Base-by-base conservation (phyloP, 345 rosid genomes). In the Arabidopsis suecica region DNA sequence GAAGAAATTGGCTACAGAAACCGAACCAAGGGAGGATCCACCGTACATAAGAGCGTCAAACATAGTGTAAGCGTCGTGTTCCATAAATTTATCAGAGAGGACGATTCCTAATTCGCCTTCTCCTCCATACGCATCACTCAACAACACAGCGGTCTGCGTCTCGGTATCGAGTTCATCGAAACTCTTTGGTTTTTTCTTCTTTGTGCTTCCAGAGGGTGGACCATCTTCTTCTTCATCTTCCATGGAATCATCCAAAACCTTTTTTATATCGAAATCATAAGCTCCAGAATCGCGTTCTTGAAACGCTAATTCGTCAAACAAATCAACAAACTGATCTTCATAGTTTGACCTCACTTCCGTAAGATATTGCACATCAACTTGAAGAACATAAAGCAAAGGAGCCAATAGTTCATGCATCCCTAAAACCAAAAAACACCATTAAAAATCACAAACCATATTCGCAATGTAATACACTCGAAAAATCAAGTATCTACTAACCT, bases 331-430 rank as follows among this genome's bases (percentile, higher is more conserved):
- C 73, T 88, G 92, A 51, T 89, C 97, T 75, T 95, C 97, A 75
- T 95, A 83, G 56, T 82, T 85, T 73, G 85, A 85, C 68, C 90
- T 85, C 60, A 95, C 96, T 84, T 90, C 88, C 45, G 87, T 80
- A 36, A 95, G 93, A 65, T 68, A 89, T 57, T 87, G 86, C 61
- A 86, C 80, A 78, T 95, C 99, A 10, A 92, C 93, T 59, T 95
- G 97, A 75, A 95, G 97, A 76, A 95, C 99, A 38, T 89, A 95
- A 2, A 95, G 83, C 70, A 95, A 63, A 68, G 99, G 99, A 65
- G 99, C 99, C 90, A 95, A 81, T 30, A 95, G 86, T 79, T 95
- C 99, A 75, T 95, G 99, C 99, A 95, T 92, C 68, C 99, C 99
- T 95, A 82, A 23, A 45, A 68, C 75, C 36, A 75, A 36, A 48